Evolutionary conservation across 2,329 filamentous ascomycete genomes (phyloP), one percentile per base, ranked within the genome.

Genomic region (Endoconidiophora polonica): DNA sequence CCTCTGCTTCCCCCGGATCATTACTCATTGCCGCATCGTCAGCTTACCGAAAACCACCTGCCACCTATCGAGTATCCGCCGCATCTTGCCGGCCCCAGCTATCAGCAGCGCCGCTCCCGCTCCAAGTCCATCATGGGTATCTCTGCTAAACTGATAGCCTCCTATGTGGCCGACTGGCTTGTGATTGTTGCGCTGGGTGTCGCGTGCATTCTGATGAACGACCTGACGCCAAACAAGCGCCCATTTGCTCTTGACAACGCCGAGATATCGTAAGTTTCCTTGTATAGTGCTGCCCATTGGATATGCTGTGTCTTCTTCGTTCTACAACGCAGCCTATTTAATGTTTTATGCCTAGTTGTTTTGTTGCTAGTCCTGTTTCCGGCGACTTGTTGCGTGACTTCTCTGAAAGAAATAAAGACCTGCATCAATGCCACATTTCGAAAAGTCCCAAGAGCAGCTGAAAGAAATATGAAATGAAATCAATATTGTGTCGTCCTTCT

Each of bases 151-250:
- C 58, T 68, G 40, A 54, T 83, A 44, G 58, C 76, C n/a, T 83
- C 81, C 20, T 88, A 88, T 60, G 63, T 81, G 47, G 65, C 85
- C 52, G 84, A 88, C 65, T 90, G 84, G 84, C 62, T 84, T 18
- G 65, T 83, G 44, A 74, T 84, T 54, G 63, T 83, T 43, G 68
- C 62, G 44, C 71, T 78, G 33, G 77, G 71, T 23, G 72, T 68
- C 14, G 66, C 79, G 23, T 79, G 74, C 50, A 73, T 65, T 47
- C 71, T 69, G n/a, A 72, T 85, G 57, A 74, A 73, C 48, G 68
- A 63, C 46, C 66, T 80, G 48, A 66, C 71, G 16, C 82, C 83
- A 2, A 81, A 78, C 58, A 76, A 78, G 58, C 72, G 79, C 39
- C 78, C 81, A 0, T 90, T 91, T 63, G 81, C 78, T 16, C 73